phyloP scores from a whole-genome alignment of 2,329 filamentous ascomycete genomes.

The Didymella pinodella region DNA sequence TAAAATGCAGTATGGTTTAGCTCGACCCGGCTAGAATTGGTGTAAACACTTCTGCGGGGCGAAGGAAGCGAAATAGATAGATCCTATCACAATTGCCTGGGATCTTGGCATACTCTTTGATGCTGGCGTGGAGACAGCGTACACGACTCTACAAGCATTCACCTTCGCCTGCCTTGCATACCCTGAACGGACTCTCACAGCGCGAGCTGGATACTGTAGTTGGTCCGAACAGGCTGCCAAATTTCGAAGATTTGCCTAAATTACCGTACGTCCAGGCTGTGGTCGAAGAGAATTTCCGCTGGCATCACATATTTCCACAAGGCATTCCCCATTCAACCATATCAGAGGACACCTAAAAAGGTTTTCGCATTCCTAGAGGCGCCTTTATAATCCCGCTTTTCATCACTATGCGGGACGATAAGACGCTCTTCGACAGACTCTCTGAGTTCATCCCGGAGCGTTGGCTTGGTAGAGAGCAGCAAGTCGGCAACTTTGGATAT shows the following conservation, averaged over 20 bases:
- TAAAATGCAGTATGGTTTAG: conserved; percentile 24
- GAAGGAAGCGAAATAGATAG: conserved; percentile 22
- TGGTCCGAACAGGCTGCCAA: conserved; percentile 25
- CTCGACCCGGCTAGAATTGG: conserved; percentile 32
- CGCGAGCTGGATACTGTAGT: conserved; percentile 31
- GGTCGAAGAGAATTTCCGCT: conserved; percentile 42
- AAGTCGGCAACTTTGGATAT: conserved; percentile 53
- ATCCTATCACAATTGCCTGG: conserved; percentile 24
- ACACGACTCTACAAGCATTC: conserved; percentile 9
- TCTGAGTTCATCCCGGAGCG: conserved; percentile 49
- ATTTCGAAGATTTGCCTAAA: conserved; percentile 29
- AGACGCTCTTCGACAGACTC: conserved; percentile 39
- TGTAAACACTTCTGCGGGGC: conserved; percentile 23
- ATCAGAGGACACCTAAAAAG: conserved; percentile 57
- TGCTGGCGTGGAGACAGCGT: conserved; percentile 34
- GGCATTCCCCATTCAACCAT: conserved; percentile 56
- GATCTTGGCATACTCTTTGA: conserved; percentile 31
- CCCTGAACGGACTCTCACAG: conserved; percentile 18
- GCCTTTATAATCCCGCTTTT: conserved; percentile 44
- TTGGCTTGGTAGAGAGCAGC: conserved; percentile 33
- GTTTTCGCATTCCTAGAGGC: conserved; percentile 57
- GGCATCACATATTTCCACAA: conserved; percentile 48
- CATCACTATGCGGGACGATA: conserved; percentile 45
- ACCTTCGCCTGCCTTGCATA: conserved; percentile 20
- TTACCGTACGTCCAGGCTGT: conserved; percentile 41